phyloP scores from a whole-genome alignment of 805 yeast genomes.

The Zygosaccharomyces kombuchaensis region DNA sequence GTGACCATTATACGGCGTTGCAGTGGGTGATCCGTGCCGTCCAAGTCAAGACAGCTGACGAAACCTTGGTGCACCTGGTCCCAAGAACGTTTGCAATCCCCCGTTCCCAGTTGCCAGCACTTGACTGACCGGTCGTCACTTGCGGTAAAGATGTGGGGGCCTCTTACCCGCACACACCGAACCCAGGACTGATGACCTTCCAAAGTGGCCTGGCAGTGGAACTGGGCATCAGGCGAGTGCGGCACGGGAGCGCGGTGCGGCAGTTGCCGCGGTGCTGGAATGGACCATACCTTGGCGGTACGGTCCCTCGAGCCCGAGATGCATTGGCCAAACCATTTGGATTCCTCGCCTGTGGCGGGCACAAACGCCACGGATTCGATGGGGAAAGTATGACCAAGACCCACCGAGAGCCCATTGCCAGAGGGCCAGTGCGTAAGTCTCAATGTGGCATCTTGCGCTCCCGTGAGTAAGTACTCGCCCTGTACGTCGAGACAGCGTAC shows the following conservation, averaged over 20 bases:
- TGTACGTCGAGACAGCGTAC: constrained; percentile 59
- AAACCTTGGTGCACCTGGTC: constrained; percentile 53
- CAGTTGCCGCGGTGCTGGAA: constrained; percentile 60
- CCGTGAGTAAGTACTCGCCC: constrained; percentile 61
- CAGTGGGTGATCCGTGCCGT: constrained; percentile 25
- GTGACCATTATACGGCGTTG: constrained; percentile 23
- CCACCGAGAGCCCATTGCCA: constrained; percentile 62
- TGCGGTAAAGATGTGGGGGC: constrained; percentile 68
- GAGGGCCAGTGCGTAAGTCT: constrained; percentile 61
- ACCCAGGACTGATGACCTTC: constrained; percentile 88
- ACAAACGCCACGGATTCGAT: constrained; percentile 62
- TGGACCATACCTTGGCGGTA: constrained; percentile 65
- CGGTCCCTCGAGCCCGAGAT: constrained; percentile 80
- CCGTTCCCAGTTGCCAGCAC: constrained; percentile 66
- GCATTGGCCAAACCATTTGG: constrained; percentile 60
- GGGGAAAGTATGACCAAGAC: constrained; percentile 80
- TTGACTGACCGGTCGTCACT: constrained; percentile 75
- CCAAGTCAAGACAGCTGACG: constrained; percentile 49
- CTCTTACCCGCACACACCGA: constrained; percentile 62
- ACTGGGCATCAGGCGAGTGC: constrained; percentile 51
- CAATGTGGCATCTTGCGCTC: constrained; percentile 74
- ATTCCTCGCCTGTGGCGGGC: constrained; percentile 35
- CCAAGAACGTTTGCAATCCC: constrained; percentile 49
- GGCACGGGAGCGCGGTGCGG: constrained; percentile 57
- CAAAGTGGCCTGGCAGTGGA: constrained; percentile 52